Evolutionary conservation across 805 yeast species (phyloP).

Genomic region (Nakazawaea peltata): DNA sequence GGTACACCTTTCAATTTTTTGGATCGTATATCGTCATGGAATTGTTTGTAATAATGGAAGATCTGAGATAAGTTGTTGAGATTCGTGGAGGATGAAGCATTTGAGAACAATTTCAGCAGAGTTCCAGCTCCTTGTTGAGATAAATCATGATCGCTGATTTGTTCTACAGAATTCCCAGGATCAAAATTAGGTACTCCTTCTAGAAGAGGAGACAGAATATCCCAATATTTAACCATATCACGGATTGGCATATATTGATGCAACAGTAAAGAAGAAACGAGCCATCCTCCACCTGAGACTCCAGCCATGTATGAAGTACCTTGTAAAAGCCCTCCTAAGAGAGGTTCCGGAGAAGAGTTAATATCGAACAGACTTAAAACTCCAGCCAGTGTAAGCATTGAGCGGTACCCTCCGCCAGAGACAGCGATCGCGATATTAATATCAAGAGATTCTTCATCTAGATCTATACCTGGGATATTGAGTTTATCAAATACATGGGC

Average conservation of each 20-base stretch:
- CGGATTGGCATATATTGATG: conserved; percentile 29
- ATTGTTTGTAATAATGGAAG: conserved; percentile 38
- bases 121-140: neutral
- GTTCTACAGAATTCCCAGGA: conserved; percentile 10
- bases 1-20: conserved; percentile 47
- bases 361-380: conserved; percentile 41
- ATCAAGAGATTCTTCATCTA: conserved; percentile 3
- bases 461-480: conserved; percentile 19
- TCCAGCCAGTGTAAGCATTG: conserved; percentile 56
- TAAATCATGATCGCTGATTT: too few species aligned
- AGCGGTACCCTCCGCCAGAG: conserved; percentile 49
- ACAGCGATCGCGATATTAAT: conserved; percentile 30
- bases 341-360: conserved; percentile 31
- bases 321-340: conserved; percentile 46
- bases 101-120: neutral
- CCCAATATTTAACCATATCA: conserved; percentile 27
- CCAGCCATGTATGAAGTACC: conserved; percentile 52
- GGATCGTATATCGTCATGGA: conserved; percentile 46
- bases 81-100: neutral
- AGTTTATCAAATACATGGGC: conserved; percentile 14
- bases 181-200: conserved; percentile 53
- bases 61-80: too few species aligned
- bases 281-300: conserved; percentile 70
- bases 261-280: conserved; percentile 39
- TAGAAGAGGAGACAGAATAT: conserved; percentile 36